Evolutionary conservation across 305 asterid species (phyloP).

Genomic region (Fraxinus ornus): DNA sequence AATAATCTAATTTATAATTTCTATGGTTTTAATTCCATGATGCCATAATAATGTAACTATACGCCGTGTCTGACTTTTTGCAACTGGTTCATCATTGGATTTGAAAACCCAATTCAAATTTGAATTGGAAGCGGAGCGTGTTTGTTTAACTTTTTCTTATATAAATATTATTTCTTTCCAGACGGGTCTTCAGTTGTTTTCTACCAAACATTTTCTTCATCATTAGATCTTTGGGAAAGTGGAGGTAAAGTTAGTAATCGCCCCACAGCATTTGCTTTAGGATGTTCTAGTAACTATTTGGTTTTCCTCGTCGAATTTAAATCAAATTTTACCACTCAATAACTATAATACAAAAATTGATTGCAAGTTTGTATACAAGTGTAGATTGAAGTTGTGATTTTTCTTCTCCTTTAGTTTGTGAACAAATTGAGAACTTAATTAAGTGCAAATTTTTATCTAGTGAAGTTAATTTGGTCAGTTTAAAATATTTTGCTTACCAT

Average conservation of each 20-base stretch:
- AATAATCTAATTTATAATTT: not conserved
- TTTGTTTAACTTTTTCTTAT: too few species aligned
- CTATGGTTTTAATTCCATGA: too few species aligned
- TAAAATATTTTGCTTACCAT: not conserved
- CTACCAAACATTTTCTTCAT: not conserved
- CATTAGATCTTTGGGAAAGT: not conserved
- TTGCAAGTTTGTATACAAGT: not conserved
- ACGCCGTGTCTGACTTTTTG: too few species aligned
- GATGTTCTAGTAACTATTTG: not conserved
- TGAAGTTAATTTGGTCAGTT: not conserved
- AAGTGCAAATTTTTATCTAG: not conserved
- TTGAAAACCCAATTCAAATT: too few species aligned
- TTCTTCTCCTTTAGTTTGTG: not conserved
- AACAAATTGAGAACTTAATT: not conserved
- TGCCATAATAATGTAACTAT: too few species aligned
- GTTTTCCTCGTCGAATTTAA: not conserved
- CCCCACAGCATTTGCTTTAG: not conserved
- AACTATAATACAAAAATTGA: not conserved
- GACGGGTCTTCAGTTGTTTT: not conserved
- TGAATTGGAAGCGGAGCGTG: too few species aligned
- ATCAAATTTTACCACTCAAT: not conserved
- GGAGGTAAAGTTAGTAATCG: not conserved
- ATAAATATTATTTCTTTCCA: not conserved
- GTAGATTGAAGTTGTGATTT: not conserved
- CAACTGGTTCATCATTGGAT: too few species aligned